Conservation (phyloP, 1,284 basidiomycete species). For the Cystobasidium pallidum region DNA sequence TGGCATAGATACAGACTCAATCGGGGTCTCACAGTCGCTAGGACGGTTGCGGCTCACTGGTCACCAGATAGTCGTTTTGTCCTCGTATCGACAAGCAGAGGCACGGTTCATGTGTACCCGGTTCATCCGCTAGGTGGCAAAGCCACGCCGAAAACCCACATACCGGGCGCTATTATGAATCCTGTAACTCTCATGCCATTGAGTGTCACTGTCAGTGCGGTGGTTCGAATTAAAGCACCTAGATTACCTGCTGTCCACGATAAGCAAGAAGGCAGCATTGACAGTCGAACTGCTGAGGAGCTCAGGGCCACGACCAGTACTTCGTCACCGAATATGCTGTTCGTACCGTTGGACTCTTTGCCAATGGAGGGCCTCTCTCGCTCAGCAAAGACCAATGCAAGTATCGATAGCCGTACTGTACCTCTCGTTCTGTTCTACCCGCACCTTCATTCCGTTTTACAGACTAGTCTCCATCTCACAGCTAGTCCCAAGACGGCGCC, state of each 20-base stretch:
- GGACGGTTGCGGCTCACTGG: constrained; percentile 66
- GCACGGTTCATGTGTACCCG: constrained; percentile 69
- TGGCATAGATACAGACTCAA: constrained; percentile 71
- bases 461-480: constrained; percentile 12
- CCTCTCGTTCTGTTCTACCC: constrained; percentile 31
- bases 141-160: constrained; percentile 53
- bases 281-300: background rate
- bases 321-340: constrained; percentile 27
- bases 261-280: background rate
- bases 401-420: background rate
- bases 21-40: constrained; percentile 70
- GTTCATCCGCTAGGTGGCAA: constrained; percentile 74
- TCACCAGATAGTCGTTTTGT: constrained; percentile 71
- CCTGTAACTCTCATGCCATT: background rate
- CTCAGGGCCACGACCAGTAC: too few species aligned
- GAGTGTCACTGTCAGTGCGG: constrained; percentile 16
- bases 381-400: background rate
- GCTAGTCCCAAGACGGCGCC: constrained; percentile 32
- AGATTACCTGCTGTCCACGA: background rate
- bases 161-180: constrained; percentile 16
- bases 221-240: constrained; percentile 26
- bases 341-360: background rate
- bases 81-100: constrained; percentile 64
- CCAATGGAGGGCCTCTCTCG: constrained; percentile 8
- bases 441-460: constrained; percentile 26